Percentiles rank a stretch among this genome's conserved stretches.
These are phyloP conservation scores for Salvia sclarea DNA, from an alignment of 305 asterid genomes.

Conservation along the genomic window DNA sequence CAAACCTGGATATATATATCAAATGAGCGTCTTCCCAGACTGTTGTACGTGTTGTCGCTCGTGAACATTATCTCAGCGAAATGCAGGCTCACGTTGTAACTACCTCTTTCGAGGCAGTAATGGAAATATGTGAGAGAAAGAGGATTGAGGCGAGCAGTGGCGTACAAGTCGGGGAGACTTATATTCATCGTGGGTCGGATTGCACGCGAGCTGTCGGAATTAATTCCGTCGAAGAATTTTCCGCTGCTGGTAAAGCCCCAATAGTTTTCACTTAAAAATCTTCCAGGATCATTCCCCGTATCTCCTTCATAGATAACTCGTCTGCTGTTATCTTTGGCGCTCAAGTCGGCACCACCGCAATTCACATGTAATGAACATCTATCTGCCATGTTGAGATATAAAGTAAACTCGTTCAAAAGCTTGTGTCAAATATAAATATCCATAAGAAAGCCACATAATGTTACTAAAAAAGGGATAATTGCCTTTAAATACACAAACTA, in stretches of 20 bases:
- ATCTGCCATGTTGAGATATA: slow-evolving; percentile 45
- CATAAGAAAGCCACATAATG: not conserved
- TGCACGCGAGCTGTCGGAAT: slow-evolving; percentile 52
- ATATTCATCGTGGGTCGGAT: slow-evolving; percentile 36
- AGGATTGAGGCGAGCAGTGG: slow-evolving; percentile 71
- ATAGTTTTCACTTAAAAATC: slow-evolving; percentile 38
- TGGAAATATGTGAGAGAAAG: slow-evolving; percentile 75
- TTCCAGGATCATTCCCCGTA: slow-evolving; percentile 54
- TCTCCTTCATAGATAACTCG: slow-evolving; percentile 71
- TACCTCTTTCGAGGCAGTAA: slow-evolving; percentile 77
- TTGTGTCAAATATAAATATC: not conserved
- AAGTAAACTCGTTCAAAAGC: not conserved
- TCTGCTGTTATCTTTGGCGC: slow-evolving; percentile 41
- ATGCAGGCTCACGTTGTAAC: slow-evolving; percentile 64
- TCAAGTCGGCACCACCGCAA: slow-evolving; percentile 69
- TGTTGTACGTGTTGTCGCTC: slow-evolving; percentile 55
- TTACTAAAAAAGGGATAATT: not conserved
- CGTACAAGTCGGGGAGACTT: slow-evolving; percentile 61
- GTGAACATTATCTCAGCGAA: slow-evolving; percentile 76
- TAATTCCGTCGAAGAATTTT: slow-evolving; percentile 65
- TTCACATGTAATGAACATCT: slow-evolving; percentile 70
- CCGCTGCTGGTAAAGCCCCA: slow-evolving; percentile 88
- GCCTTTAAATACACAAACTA: too few species aligned
- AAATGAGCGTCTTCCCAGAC: slow-evolving; percentile 69
- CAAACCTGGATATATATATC: slow-evolving; percentile 78